Evolutionary conservation across 495 filamentous ascomycete species (phyloP), one percentile per base, ranked within the genome.

Genomic region (Sphaerosporella brunnea): DNA sequence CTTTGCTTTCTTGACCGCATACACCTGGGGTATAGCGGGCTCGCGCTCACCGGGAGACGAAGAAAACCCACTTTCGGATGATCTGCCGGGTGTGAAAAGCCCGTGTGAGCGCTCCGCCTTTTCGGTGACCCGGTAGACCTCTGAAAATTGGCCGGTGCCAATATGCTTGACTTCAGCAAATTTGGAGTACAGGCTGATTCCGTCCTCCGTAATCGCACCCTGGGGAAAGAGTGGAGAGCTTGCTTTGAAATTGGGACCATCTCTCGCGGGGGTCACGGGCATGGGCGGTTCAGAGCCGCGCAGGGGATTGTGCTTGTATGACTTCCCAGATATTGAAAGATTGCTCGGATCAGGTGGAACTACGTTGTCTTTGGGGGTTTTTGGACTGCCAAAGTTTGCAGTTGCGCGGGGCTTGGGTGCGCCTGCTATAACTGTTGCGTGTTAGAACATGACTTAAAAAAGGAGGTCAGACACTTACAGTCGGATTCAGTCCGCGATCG

Each of bases 1-100:
- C 53, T 79, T 82, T 34, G 82, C 74, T 64, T 90, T 96, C 69
- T 97, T 97, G 21, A 97, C 84, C 2, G 86, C 92, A 70, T 78
- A 97, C 11, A 57, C 21, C 57, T 18, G 48, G 59, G n/a, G 58
- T 61, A 2, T 62, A 56, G 0, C 62, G 52, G 23, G 67, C 46
- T 0, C 47, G 20, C 28, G 54, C 51, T 16, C 52, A 56, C 23
- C 36, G 10, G 51, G 50, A 18, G 57, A 60, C 20, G 58, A 59
- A 25, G 56, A 49, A 47, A 52, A 61, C 25, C 48, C 36, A 13
- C 51, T 44, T 18, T 52, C 65, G 56, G 63, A 73, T 66, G 51
- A 73, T 55, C 41, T 69, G 64, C 41, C 66, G 53, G 56, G 66
- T 58, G 49, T 61, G 53, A 38, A 65, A 4, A 59, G 49, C 26